Conservation (phyloP, 2,329 filamentous ascomycete genomes). For the Talaromyces rugulosus region DNA sequence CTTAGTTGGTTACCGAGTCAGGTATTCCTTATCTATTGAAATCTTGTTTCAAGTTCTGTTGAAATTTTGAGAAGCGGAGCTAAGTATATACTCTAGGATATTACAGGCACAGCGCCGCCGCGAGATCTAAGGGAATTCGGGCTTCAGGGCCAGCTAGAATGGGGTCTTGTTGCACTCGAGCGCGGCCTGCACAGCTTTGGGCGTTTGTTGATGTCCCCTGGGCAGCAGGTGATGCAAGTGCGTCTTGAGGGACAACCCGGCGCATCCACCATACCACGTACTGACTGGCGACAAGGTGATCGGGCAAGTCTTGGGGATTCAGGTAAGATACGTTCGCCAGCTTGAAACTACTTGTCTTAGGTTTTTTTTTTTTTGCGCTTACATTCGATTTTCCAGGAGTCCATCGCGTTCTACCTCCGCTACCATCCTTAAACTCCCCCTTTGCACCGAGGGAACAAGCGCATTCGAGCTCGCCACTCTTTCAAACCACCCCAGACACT, state of each 20-base stretch:
- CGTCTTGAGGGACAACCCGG: not conserved
- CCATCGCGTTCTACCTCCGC: not conserved
- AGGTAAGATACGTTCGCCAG: not conserved
- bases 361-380: not conserved
- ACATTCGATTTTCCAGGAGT: not conserved
- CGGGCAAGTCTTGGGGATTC: not conserved
- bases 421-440: not conserved
- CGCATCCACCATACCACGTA: not conserved
- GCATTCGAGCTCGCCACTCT: not conserved
- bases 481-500: not conserved
- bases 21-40: not conserved
- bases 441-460: not conserved
- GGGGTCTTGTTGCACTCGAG: not conserved
- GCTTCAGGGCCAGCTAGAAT: not conserved
- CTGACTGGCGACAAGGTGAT: not conserved
- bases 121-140: not conserved
- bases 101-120: not conserved
- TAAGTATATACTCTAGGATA: not conserved
- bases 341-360: too few species aligned
- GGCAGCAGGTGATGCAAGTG: not conserved
- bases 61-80: not conserved
- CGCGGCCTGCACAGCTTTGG: not conserved
- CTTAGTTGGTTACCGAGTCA: not conserved
- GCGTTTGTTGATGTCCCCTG: not conserved
- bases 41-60: too few species aligned